Evolutionary conservation across 331 rosid species (phyloP).

Genomic region (Malus hybrid): DNA sequence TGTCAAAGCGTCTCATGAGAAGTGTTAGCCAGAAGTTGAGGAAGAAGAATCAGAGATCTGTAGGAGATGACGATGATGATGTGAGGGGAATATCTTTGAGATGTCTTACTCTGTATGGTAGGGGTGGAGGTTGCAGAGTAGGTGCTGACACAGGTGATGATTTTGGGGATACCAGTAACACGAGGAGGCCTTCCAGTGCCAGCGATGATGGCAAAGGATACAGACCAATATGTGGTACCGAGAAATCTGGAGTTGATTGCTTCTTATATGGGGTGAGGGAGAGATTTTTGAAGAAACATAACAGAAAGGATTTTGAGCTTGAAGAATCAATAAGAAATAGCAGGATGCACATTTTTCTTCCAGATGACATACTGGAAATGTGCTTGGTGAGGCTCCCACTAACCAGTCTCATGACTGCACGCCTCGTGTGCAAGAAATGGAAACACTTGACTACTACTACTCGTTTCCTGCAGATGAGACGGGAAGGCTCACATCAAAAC

Average conservation of each 20-base stretch:
- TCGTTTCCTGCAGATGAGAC: constrained; percentile 86
- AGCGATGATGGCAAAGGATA: constrained; percentile 84
- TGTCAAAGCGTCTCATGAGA: constrained; percentile 81
- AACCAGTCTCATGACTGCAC: constrained; percentile 85
- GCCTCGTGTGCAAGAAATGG: constrained; percentile 98
- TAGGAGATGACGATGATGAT: constrained; percentile 54
- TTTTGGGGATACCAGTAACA: constrained; percentile 56
- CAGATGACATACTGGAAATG: constrained; percentile 93
- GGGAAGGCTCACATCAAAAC: constrained; percentile 69
- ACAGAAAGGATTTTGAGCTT: constrained; percentile 48
- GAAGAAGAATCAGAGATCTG: constrained; percentile 51
- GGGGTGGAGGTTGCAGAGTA: constrained; percentile 97
- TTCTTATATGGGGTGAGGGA: constrained; percentile 85
- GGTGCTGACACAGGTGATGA: constrained; percentile 92
- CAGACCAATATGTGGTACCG: constrained; percentile 56
- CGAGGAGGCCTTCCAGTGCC: constrained; percentile 76
- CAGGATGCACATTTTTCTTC: constrained; percentile 79
- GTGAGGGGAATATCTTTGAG: constrained; percentile 61
- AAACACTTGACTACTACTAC: constrained; percentile 66
- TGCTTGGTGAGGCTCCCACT: constrained; percentile 92
- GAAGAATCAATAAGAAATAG: constrained; percentile 49
- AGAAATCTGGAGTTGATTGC: constrained; percentile 74
- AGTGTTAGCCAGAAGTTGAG: constrained; percentile 83
- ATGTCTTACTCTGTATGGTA: constrained; percentile 68
- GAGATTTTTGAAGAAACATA: constrained; percentile 71